A percentile compares a stretch with the other conserved stretches of the same genome.
Conservation (phyloP, 2,329 filamentous ascomycete species). For the Rachicladosporium sp. region DNA sequence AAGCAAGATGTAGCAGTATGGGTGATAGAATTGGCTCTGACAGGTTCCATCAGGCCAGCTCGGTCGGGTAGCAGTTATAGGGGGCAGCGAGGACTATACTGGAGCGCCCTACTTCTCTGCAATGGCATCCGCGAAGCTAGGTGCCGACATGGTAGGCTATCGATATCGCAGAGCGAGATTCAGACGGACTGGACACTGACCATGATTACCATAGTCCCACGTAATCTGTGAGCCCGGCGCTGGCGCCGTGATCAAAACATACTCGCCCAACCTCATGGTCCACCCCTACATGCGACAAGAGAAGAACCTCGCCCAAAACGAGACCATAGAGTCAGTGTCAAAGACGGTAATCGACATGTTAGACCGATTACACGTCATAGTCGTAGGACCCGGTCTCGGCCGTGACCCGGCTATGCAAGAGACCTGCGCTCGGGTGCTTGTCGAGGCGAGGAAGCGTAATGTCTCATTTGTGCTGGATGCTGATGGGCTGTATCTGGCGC, state of each 20-base stretch:
- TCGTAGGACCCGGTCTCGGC: conserved; percentile 84
- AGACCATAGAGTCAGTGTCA: conserved; percentile 52
- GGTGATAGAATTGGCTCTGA: neutral
- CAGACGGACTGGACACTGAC: conserved; percentile 1
- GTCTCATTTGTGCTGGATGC: conserved; percentile 86
- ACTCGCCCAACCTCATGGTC: conserved; percentile 97
- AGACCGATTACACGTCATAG: conserved; percentile 75
- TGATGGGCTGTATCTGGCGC: conserved; percentile 71
- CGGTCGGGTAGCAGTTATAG: conserved; percentile 84
- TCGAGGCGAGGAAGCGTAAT: conserved; percentile 56
- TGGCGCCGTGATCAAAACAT: conserved; percentile 80
- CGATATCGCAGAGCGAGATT: neutral
- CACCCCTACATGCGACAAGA: conserved; percentile 87
- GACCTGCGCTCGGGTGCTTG: conserved; percentile 66
- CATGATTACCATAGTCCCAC: conserved; percentile 50
- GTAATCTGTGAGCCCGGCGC: conserved; percentile 91
- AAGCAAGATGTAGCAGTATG: neutral
- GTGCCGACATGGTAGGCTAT: conserved; percentile 69
- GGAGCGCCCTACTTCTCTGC: conserved; percentile 96
- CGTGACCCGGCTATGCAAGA: conserved; percentile 83
- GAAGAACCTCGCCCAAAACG: conserved; percentile 41
- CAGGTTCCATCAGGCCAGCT: conserved; percentile 56
- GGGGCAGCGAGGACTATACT: conserved; percentile 90
- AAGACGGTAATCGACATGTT: conserved; percentile 66
- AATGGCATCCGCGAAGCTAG: conserved; percentile 84